Evolutionary conservation across 1,284 basidiomycete species (phyloP), one percentile per base, ranked within the genome.

Genomic region (Malassezia japonica): DNA sequence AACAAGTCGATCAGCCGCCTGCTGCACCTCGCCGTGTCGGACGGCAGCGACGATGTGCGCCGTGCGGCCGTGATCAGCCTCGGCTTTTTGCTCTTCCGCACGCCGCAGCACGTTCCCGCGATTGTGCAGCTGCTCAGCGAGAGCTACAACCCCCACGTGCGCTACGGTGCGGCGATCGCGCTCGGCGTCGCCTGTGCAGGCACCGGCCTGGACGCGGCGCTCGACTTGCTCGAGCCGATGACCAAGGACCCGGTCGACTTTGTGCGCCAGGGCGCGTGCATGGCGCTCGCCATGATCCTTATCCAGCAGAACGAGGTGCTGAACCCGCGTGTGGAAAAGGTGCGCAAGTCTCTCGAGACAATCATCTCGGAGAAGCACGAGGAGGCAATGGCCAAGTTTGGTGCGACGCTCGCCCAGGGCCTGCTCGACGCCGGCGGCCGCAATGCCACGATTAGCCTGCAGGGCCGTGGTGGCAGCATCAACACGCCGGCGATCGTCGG

Each of bases 301-400:
- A 62, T 72, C 38, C 65, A 72, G 61, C 67, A 71, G 48, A 72
- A 72, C 57, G 65, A 70, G 38, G 48, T 48, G 28, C 63, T 71
- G 52, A 71, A 72, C 56, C 70, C 70, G 4, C 65, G 67, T 37
- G 69, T 65, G 27, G 56, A 59, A 37, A 48, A 46, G 27, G 65
- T 60, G 9, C 65, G 70, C 48, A 67, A 62, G 57, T 60, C 61
- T 13, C 66, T 68, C 25, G 65, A 65, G 53, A 68, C 64, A 59
- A 70, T 69, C 35, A 47, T 72, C 36, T 47, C 56, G 27, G 70
- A 72, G 57, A 71, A 71, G 62, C 70, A 72, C 58, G 70, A 72
- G 51, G 70, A 72, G 29, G 64, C 69, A 1, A 71, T 72, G 70
- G 69, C 70, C 59, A 72, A 71, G 56, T 72, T 72, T 44, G 70